A percentile compares a stretch with the other conserved stretches of the same genome.
phyloP scores from a whole-genome alignment of 2,329 filamentous ascomycete species.

The Xylaria sp. region DNA sequence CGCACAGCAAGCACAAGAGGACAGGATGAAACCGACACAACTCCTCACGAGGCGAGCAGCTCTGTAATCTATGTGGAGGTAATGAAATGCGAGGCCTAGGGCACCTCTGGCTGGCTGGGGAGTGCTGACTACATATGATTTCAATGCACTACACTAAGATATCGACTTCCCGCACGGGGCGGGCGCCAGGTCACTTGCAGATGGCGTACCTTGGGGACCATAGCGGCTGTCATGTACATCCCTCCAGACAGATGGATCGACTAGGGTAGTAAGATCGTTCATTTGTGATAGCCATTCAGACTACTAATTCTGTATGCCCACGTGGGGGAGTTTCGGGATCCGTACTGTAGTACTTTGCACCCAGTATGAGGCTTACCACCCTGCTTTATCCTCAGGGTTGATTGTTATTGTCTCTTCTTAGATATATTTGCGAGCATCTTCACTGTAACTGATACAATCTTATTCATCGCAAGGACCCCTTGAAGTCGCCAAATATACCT shows the following conservation, averaged over 20 bases:
- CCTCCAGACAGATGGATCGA: background rate
- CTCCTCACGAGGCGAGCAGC: background rate
- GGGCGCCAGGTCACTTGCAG: conserved; percentile 9
- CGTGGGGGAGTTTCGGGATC: background rate
- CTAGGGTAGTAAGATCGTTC: conserved; percentile 10
- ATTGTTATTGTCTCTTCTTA: background rate
- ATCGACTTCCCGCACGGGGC: background rate
- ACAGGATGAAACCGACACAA: background rate
- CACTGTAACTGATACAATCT: too few relatives aligned
- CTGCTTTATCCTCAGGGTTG: too few relatives aligned
- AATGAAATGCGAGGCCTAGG: conserved; percentile 1
- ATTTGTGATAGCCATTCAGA: background rate
- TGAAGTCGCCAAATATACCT: background rate
- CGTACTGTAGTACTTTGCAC: background rate
- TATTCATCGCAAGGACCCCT: background rate
- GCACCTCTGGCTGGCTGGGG: conserved; percentile 2
- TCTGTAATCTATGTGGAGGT: background rate
- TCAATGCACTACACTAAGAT: background rate
- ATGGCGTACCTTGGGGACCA: background rate
- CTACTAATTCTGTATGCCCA: background rate
- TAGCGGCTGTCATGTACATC: background rate
- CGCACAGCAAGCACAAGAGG: background rate
- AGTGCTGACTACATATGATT: conserved; percentile 24
- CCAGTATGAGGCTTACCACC: background rate
- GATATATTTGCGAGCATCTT: too few relatives aligned